Conservation (phyloP, 2,329 filamentous ascomycete species). For the Colletotrichum graminicola region DNA sequence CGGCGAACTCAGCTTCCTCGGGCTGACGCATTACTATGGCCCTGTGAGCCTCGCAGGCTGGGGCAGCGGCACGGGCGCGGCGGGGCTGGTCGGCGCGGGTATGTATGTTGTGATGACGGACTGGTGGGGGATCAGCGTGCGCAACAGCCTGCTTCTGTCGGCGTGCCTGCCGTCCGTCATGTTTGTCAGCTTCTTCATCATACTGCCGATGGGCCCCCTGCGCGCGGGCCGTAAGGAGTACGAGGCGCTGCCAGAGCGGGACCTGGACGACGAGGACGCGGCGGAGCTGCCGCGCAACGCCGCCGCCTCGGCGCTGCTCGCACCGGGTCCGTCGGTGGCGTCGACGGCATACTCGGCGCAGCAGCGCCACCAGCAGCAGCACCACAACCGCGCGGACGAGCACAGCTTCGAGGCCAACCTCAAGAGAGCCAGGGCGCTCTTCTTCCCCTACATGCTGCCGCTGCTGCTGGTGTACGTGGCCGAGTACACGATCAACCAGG, state of each 20-base stretch:
- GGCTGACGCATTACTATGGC: constrained; percentile 93
- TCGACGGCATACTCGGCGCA: constrained; percentile 56
- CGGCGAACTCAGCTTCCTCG: constrained; percentile 91
- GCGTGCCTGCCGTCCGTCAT: constrained; percentile 85
- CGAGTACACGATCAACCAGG: constrained; percentile 98
- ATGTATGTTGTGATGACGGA: constrained; percentile 90
- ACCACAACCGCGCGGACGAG: constrained; percentile 46
- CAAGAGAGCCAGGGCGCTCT: constrained; percentile 74
- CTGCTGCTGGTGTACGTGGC: constrained; percentile 93
- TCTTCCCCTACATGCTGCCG: constrained; percentile 89
- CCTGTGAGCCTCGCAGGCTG: constrained; percentile 88
- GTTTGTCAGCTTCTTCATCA: constrained; percentile 85
- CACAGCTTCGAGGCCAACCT: constrained; percentile 64
- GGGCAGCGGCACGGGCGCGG: constrained; percentile 92
- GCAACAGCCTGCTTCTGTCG: constrained; percentile 79
- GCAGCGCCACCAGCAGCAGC: constrained; percentile 21
- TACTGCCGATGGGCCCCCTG: constrained; percentile 79
- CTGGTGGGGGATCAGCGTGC: constrained; percentile 80
- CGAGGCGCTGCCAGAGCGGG: constrained; percentile 61
- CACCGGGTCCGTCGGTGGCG: constrained; percentile 56
- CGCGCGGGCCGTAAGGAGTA: constrained; percentile 66
- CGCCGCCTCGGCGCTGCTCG: constrained; percentile 63
- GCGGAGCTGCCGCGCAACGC: constrained; percentile 52
- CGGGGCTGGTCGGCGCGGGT: constrained; percentile 87
- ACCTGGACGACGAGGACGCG: constrained; percentile 54